Base-by-base conservation (phyloP, 1,284 basidiomycete species). In the Cutaneotrichosporon cutaneum region DNA sequence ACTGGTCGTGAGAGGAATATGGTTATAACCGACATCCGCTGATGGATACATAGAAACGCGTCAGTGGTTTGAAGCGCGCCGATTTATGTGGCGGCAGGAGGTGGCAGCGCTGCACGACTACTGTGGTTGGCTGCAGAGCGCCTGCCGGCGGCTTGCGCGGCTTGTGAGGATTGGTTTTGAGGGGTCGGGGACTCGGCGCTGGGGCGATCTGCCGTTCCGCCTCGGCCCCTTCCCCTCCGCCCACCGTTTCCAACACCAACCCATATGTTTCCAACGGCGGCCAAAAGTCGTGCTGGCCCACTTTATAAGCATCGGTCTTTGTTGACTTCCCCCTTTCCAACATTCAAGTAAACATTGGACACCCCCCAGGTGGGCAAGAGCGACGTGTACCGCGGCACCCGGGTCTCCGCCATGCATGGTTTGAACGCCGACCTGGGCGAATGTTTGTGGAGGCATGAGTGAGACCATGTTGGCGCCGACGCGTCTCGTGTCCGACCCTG, bases 271-370 rank as follows among this genome's bases (percentile, higher is more conserved):
- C 45, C 45, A 26, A 47, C 45, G 26, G 18, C 3, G n/a, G 6
- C n/a, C 39, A 18, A 42, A 47, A 47, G 45, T 47, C 45, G 45
- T 47, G 39, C 39, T 42, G 39, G 39, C 39, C 18, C 39, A 42
- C 39, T 42, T 42, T 18, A n/a, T n/a, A 42, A 42, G 39, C n/a
- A 47, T 47, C 45, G 9, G 45, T 47, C 45, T 26, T 24, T 26
- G 22, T 9, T 47, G 9, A 47, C 4, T 13, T 4, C 14, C 22
- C 24, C 22, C 45, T 47, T 47, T 47, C 45, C 45, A 47, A 47
- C 45, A 42, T 42, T n/a, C 39, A 6, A 6, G 39, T 18, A n/a
- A 18, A n/a, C 39, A 42, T 42, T 42, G 39, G 39, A 42, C 39
- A 42, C 39, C 18, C 18, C 39, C 18, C 18, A 42, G 39, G 39